Conservation (phyloP, 2,329 filamentous ascomycete species). For the Neopestalotiopsis sp. region DNA sequence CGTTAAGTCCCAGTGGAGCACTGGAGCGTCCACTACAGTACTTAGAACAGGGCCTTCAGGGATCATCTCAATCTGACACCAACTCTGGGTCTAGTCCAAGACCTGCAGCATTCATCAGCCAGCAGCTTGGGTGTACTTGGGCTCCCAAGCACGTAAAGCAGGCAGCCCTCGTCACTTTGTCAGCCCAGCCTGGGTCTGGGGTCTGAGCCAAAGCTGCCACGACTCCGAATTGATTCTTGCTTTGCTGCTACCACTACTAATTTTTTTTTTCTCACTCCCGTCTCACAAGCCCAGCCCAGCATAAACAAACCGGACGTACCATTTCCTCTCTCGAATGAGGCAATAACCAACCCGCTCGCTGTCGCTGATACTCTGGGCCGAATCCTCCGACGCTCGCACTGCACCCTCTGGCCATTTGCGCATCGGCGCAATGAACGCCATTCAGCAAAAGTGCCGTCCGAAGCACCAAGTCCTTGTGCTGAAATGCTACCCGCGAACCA, state of each 20-base stretch:
- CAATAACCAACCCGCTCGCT: not conserved
- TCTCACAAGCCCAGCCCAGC: not conserved
- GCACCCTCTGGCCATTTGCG: constrained; percentile 17
- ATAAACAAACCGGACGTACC: not conserved
- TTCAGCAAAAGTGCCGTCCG: constrained; percentile 75
- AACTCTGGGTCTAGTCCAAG: not conserved
- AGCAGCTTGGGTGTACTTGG: not conserved
- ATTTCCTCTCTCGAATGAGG: not conserved
- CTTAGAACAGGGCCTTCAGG: constrained; percentile 4
- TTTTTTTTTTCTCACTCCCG: not conserved
- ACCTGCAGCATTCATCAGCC: not conserved
- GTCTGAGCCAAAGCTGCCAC: constrained; percentile 8
- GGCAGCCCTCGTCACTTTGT: not conserved
- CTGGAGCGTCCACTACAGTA: no score
- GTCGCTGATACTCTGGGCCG: not conserved
- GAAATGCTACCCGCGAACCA: constrained; percentile 93
- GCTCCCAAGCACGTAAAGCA: not conserved
- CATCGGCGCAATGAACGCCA: constrained; percentile 61
- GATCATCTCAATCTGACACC: constrained; percentile 1
- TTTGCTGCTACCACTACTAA: not conserved
- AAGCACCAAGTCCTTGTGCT: constrained; percentile 97
- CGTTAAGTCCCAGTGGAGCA: not conserved
- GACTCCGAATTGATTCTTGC: constrained; percentile 7
- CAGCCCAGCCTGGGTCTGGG: not conserved
- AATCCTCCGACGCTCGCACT: not conserved